phyloP scores from a whole-genome alignment of 192 early-diverging fungal genomes.

The Coemansia pectinata region DNA sequence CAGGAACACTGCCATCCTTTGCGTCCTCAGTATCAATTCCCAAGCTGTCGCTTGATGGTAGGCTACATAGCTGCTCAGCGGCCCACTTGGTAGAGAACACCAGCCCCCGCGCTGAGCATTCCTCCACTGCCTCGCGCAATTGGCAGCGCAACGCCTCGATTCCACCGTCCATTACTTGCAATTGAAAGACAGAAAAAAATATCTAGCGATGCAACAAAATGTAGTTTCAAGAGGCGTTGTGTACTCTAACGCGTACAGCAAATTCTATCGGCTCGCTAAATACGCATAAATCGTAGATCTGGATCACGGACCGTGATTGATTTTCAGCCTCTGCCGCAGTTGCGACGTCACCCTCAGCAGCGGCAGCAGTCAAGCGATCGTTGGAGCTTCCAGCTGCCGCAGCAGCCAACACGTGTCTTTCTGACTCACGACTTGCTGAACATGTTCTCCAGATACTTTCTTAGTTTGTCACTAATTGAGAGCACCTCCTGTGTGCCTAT shows the following conservation, averaged over 20 bases:
- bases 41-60: slow-evolving; percentile 2
- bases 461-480: not conserved
- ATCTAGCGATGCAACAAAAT: not conserved
- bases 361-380: not conserved
- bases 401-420: slow-evolving; percentile 4
- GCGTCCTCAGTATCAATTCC: not conserved
- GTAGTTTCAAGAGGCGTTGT: not conserved
- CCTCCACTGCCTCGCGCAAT: slow-evolving; percentile 61
- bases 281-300: not conserved
- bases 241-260: not conserved
- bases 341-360: not conserved
- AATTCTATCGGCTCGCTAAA: not conserved
- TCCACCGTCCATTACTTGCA: slow-evolving; percentile 22
- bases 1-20: not conserved
- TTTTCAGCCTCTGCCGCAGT: not conserved
- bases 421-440: not conserved
- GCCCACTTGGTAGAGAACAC: slow-evolving; percentile 78
- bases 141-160: slow-evolving; percentile 24
- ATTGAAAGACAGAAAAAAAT: not conserved
- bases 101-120: slow-evolving; percentile 71
- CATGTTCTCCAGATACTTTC: not conserved
- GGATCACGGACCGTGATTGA: not conserved
- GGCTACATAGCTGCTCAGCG: slow-evolving; percentile 47
- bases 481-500: not conserved
- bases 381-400: not conserved